These are phyloP conservation scores for Nothophytophthora sp. DNA, from an alignment of 352 stramenopile genomes.

Conservation along the genomic window DNA sequence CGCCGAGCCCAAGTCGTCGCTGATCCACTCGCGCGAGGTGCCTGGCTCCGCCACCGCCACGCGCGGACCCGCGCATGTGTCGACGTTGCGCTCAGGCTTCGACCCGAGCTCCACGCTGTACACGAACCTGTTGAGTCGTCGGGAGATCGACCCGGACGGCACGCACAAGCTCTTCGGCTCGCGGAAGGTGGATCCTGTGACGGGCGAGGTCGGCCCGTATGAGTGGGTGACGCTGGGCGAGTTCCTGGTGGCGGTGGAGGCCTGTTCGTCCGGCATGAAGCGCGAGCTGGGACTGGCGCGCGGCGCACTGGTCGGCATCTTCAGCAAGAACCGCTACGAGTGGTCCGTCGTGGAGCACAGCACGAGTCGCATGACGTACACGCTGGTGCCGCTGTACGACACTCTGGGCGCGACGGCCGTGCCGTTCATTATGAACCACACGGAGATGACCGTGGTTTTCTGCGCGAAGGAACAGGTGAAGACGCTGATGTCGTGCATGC, in stretches of 20 bases:
- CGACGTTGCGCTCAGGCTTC: conserved; percentile 27
- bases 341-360: conserved; percentile 73
- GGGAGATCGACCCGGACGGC: conserved; percentile 43
- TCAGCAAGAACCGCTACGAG: conserved; percentile 81
- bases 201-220: conserved; percentile 38
- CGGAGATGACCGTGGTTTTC: conserved; percentile 74
- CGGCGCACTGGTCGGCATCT: conserved; percentile 65
- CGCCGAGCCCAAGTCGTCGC: too few relatives aligned
- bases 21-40: conserved; percentile 21
- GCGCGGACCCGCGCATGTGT: conserved; percentile 33
- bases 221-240: conserved; percentile 67
- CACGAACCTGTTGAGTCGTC: conserved; percentile 49
- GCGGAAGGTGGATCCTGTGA: conserved; percentile 38
- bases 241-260: conserved; percentile 52
- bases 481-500: conserved; percentile 55
- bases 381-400: conserved; percentile 79
- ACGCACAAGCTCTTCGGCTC: conserved; percentile 58
- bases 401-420: conserved; percentile 70
- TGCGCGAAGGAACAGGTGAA: conserved; percentile 66
- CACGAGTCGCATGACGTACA: conserved; percentile 73
- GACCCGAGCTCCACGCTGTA: conserved; percentile 57
- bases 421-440: conserved; percentile 83
- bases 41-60: conserved; percentile 27
- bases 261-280: conserved; percentile 42
- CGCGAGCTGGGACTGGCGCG: conserved; percentile 38